Percentiles rank a stretch among this genome's conserved stretches.
Conservation (phyloP, 352 stramenopile species). For the Aphanomyces invadans region DNA sequence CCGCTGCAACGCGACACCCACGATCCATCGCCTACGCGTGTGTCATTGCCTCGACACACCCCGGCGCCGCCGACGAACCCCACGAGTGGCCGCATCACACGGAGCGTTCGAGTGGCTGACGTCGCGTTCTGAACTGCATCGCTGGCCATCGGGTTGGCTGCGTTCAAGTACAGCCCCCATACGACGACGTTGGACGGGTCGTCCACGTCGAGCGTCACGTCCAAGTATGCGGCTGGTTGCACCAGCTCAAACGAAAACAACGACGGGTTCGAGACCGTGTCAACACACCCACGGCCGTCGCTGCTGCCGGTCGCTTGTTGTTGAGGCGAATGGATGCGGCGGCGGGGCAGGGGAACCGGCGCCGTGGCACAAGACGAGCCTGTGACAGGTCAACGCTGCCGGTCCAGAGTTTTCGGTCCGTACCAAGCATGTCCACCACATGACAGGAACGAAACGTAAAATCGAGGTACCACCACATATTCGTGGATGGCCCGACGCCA, state of each 20-base stretch:
- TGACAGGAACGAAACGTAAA: constrained; percentile 6
- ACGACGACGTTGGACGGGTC: neutral
- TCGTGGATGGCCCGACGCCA: constrained; percentile 11
- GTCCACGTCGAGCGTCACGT: neutral
- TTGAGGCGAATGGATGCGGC: too few relatives aligned
- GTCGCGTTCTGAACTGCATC: neutral
- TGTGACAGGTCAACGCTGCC: neutral
- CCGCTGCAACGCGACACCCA: neutral
- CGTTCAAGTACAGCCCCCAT: constrained; percentile 9
- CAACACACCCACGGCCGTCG: neutral
- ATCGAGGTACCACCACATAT: constrained; percentile 23
- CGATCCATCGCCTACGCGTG: neutral
- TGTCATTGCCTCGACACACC: too few relatives aligned
- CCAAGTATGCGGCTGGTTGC: neutral
- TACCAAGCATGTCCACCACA: neutral
- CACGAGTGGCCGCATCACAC: neutral
- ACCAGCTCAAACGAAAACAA: constrained; percentile 17
- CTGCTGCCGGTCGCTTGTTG: neutral
- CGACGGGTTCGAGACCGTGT: neutral
- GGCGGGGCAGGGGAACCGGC: neutral
- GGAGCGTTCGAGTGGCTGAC: neutral
- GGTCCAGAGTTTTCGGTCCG: neutral
- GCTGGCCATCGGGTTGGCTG: neutral
- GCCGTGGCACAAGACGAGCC: neutral
- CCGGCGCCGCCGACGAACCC: constrained; percentile 11